Base-by-base conservation (phyloP, 208 protist species). In the Lotmaria passim region DNA sequence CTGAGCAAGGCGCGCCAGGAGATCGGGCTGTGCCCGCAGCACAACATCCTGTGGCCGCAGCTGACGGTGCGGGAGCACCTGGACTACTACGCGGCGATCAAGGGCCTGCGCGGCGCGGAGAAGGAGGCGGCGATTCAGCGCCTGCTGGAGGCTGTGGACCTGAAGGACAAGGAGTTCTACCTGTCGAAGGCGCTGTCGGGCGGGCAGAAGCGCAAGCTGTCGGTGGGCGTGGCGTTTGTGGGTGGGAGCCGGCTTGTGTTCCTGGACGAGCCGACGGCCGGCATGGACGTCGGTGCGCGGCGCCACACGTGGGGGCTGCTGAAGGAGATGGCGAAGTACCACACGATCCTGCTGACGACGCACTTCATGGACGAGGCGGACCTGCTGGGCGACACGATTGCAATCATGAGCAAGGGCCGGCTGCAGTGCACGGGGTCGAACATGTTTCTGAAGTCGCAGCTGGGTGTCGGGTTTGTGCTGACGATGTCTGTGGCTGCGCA, bases 1-100 rank as follows among this genome's bases (percentile, higher is more conserved):
- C 61, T 94, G 30, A 26, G 53, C 11, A 52, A 55, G 21, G 86
- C 84, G 53, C 78, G 86, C 19, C 79, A 91, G 56, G 57, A 85
- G 28, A 93, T 98, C 41, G 96, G 97, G 53, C 78, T 96, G 5
- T 98, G 96, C 81, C 93, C 95, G 33, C 96, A 98, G 81, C 91
- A 96, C 78, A 95, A 98, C 81, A 91, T 98, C 69, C 69, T 98
- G 4, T 98, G 91, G 89, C 81, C 83, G 5, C 62, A 94, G n/a
- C 78, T 98, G 28, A 98, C 90, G 17, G 78, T 75, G 17, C 36
- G 66, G 4, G 95, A 99, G 73, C 95, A 98, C 77, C 76, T 99
- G 4, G 50, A 78, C 46, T 97, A 94, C 61, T 99, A 88, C 74
- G 86, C 78, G 1, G 57, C 67, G 33, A 73, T 98, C 41, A 98